phyloP scores from a whole-genome alignment of 1,284 basidiomycete genomes.

The Rhodotorula sp. region DNA sequence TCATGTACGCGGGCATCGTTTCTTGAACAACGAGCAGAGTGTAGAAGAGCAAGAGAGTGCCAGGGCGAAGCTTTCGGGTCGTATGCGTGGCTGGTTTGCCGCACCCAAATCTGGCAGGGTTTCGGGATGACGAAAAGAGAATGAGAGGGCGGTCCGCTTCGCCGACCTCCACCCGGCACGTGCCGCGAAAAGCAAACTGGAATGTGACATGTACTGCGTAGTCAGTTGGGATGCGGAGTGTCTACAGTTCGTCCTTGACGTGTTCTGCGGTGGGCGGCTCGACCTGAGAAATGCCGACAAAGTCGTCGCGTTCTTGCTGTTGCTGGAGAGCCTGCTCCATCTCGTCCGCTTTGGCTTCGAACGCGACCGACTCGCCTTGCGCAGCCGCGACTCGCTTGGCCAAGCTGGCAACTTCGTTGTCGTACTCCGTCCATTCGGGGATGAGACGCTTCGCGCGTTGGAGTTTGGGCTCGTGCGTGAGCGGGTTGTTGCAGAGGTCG shows the following conservation, averaged over 20 bases:
- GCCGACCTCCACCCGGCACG: too few relatives aligned
- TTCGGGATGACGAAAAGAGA: neutral
- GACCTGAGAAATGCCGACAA: neutral
- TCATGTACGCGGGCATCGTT: conserved; percentile 11
- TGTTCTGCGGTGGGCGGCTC: neutral
- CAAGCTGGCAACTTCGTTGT: conserved; percentile 54
- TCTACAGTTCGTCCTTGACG: conserved; percentile 25
- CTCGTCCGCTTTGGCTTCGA: conserved; percentile 33
- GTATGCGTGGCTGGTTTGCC: too few relatives aligned
- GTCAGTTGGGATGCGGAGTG: neutral
- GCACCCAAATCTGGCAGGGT: neutral
- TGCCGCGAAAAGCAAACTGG: too few relatives aligned
- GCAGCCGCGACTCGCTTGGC: conserved; percentile 43
- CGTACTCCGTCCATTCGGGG: conserved; percentile 95
- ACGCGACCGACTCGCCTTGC: conserved; percentile 1
- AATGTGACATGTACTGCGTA: neutral
- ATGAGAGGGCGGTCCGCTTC: neutral
- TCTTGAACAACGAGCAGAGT: too few relatives aligned
- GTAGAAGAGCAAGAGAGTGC: neutral
- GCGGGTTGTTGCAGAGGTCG: conserved; percentile 28
- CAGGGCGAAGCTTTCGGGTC: too few relatives aligned
- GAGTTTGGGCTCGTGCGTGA: conserved; percentile 76
- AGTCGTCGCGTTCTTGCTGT: conserved; percentile 26
- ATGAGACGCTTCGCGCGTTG: conserved; percentile 81
- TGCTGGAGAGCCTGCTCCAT: conserved; percentile 39